Base-by-base conservation (phyloP, 306 rosid species). In the Malus orientalis region DNA sequence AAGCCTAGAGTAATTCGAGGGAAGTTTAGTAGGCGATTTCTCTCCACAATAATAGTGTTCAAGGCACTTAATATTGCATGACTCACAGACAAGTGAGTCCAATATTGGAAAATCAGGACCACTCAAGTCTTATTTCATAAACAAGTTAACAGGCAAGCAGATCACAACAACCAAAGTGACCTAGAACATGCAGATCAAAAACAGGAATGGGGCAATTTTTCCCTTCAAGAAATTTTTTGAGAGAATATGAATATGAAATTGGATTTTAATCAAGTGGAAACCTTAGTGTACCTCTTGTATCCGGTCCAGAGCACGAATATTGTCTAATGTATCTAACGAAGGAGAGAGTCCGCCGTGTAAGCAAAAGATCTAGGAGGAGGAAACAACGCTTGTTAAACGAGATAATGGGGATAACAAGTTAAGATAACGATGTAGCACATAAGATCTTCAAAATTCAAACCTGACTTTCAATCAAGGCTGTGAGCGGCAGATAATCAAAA, bases 291-390 rank as follows among this genome's bases (percentile, higher is more conserved):
- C 98, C 97, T 94, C 98, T 77, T 94, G 98, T 80, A 91, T 86
- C 75, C 98, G 90, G 82, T 94, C 98, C 86, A 94, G 85, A 53
- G 97, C 88, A 51, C 96, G 91, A 54, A 94, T 87, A 75, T 94
- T 94, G 79, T 94, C 98, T 71, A 94, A 80, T 11, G 98, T 94
- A 79, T 94, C 98, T 83, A 94, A 82, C 62, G 98, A 94, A 42
- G 98, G 98, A 4, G 98, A 94, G 60, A 94, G 97, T 62, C 98
- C 98, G 55, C 98, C 98, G 69, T 94, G 98, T 92, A 94, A 91
- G 85, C 98, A 94, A 89, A 94, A 94, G 70, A 91, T 84, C 98
- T 94, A 84, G 14, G 14, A 45, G 47, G 60, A 74, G 38, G 36
- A 65, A 27, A 22, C 32, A 74, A 63, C 2, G 11, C 33, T 78